Evolutionary conservation across 2,329 filamentous ascomycete genomes (phyloP).

Genomic region (Hypoxylon sp.): DNA sequence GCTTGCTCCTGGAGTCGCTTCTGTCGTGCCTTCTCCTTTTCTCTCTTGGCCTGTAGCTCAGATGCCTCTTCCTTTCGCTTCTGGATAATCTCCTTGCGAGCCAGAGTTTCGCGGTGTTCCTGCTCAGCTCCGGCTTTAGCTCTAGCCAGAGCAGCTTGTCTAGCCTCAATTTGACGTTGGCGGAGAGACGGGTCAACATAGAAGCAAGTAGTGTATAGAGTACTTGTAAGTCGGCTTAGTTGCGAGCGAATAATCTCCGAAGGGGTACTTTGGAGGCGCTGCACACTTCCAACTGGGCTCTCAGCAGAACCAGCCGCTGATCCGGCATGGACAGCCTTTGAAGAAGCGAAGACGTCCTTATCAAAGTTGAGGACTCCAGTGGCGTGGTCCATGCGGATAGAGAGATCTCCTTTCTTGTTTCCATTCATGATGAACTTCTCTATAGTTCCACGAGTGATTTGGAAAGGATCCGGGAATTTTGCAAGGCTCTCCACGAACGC

Average conservation of each 20-base stretch:
- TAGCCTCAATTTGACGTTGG: conserved; percentile 82
- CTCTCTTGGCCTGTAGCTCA: conserved; percentile 86
- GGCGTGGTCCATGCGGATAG: conserved; percentile 95
- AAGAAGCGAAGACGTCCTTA: conserved; percentile 97
- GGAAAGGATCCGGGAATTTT: conserved; percentile 95
- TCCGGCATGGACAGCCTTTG: conserved; percentile 90
- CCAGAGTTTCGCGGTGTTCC: conserved; percentile 88
- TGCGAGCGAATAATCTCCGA: conserved; percentile 98
- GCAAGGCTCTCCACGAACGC: conserved; percentile 94
- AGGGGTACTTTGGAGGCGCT: conserved; percentile 96
- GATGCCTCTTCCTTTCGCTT: conserved; percentile 98
- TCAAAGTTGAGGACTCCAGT: conserved; percentile 97
- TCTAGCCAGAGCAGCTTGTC: conserved; percentile 83
- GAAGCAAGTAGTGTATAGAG: conserved; percentile 92
- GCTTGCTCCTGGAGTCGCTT: conserved; percentile 90
- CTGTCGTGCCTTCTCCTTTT: conserved; percentile 91
- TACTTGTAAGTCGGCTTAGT: conserved; percentile 90
- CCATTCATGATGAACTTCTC: conserved; percentile 99
- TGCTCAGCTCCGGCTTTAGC: conserved; percentile 90
- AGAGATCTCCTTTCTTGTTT: conserved; percentile 99
- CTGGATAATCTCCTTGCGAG: conserved; percentile 90
- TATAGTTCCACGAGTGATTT: conserved; percentile 89
- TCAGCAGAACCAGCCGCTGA: conserved; percentile 90
- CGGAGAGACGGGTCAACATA: conserved; percentile 95
- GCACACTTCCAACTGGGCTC: conserved; percentile 84